Conservation (phyloP, 176 grass and related monocot genomes). For the Eremochloa ophiuroides region DNA sequence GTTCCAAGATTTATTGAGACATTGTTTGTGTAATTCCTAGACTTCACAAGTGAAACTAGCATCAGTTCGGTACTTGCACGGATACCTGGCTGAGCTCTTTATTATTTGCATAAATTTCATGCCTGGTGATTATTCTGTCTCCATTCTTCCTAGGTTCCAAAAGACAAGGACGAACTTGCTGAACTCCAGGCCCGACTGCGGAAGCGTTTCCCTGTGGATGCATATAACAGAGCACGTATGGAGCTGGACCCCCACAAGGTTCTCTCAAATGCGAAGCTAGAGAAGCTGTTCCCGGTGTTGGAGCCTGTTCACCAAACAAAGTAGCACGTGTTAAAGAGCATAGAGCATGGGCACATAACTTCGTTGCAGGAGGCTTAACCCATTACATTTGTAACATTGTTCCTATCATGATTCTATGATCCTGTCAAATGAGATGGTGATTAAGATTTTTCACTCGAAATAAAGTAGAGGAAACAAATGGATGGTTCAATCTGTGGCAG, state of each 20-base stretch:
- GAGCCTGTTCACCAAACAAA: constrained; percentile 42
- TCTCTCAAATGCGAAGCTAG: constrained; percentile 68
- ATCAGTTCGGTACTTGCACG: not conserved
- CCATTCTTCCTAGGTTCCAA: constrained; percentile 60
- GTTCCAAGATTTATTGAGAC: not conserved
- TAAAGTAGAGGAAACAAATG: not conserved
- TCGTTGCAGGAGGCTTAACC: not conserved
- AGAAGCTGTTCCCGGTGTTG: constrained; percentile 60
- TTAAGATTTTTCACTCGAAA: not conserved
- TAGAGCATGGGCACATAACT: not conserved
- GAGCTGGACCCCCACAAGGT: constrained; percentile 77
- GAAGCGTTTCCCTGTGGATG: constrained; percentile 71
- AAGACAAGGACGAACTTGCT: constrained; percentile 77
- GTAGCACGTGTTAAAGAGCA: constrained; percentile 7
- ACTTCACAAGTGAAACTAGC: not conserved
- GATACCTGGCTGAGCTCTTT: not conserved
- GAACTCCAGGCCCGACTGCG: constrained; percentile 58
- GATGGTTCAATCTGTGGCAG: not conserved
- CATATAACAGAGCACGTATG: constrained; percentile 67
- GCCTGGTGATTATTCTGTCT: not conserved
- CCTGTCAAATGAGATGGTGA: not conserved
- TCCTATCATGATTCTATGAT: not conserved
- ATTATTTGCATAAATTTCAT: constrained; percentile 6
- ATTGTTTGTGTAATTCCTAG: not conserved
- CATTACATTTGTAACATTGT: not conserved